Evolutionary conservation across 352 stramenopile species (phyloP), one percentile per base, ranked within the genome.

Genomic region (Globisporangium takayamanum): DNA sequence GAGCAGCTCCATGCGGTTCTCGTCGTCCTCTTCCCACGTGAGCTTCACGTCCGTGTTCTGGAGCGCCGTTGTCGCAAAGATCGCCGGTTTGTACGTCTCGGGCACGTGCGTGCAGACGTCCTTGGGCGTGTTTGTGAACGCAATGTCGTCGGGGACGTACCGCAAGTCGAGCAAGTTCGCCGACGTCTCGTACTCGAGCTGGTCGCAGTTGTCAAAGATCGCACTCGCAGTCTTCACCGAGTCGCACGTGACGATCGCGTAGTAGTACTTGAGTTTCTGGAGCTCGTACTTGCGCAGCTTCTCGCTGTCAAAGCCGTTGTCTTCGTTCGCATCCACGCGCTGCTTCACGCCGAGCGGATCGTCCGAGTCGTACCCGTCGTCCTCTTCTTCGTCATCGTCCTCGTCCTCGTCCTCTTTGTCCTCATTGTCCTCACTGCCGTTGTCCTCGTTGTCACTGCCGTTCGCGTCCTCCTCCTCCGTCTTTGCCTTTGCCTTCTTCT

Each of bases 221-320:
- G 82, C 74, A 41, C 95, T 88, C 30, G 97, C 93, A 10, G 94
- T 94, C 53, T 93, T 87, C 36, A 93, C 74, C 26, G 78, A 93
- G 55, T 96, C 80, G 77, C 97, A 99, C 47, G 93, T 95, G 14
- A 96, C 93, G 20, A 99, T 78, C 5, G 96, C 97, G 80, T 99
- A 99, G 67, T 98, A 99, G 73, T 99, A 99, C 62, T 95, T 92
- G 39, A 99, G 78, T 71, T 98, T 98, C 56, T 97, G 91, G 48
- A 97, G 79, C 69, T 99, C 97, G 72, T 99, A 99, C 39, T 87
- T 86, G 55, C 96, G 87, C 41, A 99, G 73, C 63, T 97, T 97
- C 73, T 99, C 95, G 30, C 76, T 72, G 73, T 99, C 92, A 63
- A 98, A 98, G 22, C 89, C 76, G 39, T 89, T 76, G 20, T 81